Conservation (phyloP, 768 basidiomycete genomes). For the Amanita brunnescens region DNA sequence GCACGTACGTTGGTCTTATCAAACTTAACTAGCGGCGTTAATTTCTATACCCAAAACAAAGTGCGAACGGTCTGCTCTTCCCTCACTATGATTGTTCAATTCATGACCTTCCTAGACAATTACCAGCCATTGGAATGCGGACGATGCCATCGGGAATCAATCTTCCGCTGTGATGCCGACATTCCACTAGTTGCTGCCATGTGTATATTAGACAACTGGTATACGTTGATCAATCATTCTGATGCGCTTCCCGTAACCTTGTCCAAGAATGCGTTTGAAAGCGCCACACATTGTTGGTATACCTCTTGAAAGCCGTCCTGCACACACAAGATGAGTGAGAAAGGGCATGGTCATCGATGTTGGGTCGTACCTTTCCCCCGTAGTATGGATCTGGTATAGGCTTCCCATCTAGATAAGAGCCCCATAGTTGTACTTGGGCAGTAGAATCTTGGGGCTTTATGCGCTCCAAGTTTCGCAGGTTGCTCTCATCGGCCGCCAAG, state of each 20-base stretch:
- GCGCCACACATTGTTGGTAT: slow-evolving; percentile 66
- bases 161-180: slow-evolving; percentile 88
- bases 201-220: background rate
- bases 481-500: slow-evolving; percentile 75
- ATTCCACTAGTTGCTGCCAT: slow-evolving; percentile 34
- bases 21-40: slow-evolving; percentile 54
- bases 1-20: background rate
- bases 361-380: slow-evolving; percentile 41
- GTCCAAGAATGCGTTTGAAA: slow-evolving; percentile 78
- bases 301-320: slow-evolving; percentile 68
- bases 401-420: slow-evolving; percentile 61
- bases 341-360: slow-evolving; percentile 14
- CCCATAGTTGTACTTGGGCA: slow-evolving; percentile 70
- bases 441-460: slow-evolving; percentile 43
- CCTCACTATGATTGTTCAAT: background rate
- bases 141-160: slow-evolving; percentile 69
- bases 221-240: background rate
- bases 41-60: slow-evolving; percentile 97
- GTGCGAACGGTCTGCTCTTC: slow-evolving; percentile 21
- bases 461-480: slow-evolving; percentile 53
- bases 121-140: slow-evolving; percentile 87
- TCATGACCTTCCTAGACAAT: slow-evolving; percentile 54
- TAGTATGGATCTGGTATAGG: slow-evolving; percentile 86
- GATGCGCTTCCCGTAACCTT: slow-evolving; percentile 32
- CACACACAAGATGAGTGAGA: background rate